Evolutionary conservation across 73 alveolate genomes (phyloP).

Genomic region (Effrenium voratum): DNA sequence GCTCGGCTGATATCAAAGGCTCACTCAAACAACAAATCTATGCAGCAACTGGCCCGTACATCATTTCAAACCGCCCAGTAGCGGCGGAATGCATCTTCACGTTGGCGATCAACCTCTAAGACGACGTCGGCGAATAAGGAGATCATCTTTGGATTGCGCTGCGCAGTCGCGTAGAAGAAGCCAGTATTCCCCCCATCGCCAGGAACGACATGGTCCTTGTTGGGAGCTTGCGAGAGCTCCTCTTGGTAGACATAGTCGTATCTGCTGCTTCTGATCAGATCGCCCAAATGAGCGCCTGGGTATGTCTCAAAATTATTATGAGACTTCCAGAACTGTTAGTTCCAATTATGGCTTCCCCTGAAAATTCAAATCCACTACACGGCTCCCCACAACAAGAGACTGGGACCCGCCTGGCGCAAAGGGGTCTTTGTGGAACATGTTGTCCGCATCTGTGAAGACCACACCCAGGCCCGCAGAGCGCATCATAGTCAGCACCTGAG

Average conservation of each 20-base stretch:
- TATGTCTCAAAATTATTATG: no score
- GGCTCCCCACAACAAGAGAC: no score
- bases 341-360: no score
- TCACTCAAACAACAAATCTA: no score
- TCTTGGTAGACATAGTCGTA: conserved; percentile 35
- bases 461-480: background rate
- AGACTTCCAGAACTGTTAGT: no score
- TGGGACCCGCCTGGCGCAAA: background rate
- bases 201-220: conserved; percentile 5
- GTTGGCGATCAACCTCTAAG: conserved; percentile 2
- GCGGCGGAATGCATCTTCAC: background rate
- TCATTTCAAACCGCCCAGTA: no score
- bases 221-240: conserved; percentile 17
- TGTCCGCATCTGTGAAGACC: conserved; percentile 18
- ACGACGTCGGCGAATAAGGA: background rate
- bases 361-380: no score
- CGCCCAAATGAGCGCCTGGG: conserved; percentile 23
- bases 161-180: conserved; percentile 17
- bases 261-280: background rate
- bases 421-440: background rate
- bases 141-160: background rate
- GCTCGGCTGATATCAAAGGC: no score
- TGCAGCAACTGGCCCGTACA: no score
- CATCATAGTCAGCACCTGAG: conserved; percentile 13
- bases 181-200: conserved; percentile 33